Evolutionary conservation across 257 asterid genomes (phyloP), one percentile per base, ranked within the genome.

Genomic region (Vinca minor): DNA sequence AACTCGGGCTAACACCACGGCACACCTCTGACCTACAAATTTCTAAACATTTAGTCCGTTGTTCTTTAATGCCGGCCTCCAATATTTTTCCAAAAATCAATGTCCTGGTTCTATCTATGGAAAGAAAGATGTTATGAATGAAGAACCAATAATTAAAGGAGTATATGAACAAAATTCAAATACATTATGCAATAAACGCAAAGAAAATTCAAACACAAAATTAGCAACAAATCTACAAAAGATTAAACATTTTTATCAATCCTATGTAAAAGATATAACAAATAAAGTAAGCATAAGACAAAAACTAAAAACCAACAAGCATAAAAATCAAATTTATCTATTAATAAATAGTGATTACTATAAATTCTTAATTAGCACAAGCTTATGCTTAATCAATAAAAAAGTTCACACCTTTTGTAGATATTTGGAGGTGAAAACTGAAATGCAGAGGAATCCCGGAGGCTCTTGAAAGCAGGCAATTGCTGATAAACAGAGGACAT

Each of bases 401-500:
- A 15, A n/a, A 46, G 1, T n/a, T 25, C 26, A 71, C 75, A 71
- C 75, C 71, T 71, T 71, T 20, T 64, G 38, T 14, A 26, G 75
- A 31, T 0, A 46, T 17, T 25, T 15, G 75, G 48, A 64, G 61
- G 62, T 0, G 62, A 8, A 47, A 49, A 36, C 45, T 12, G 2
- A 36, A 47, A 25, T 5, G 71, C 61, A 38, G 47, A 38, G 8
- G 71, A 71, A 54, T 57, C 71, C 62, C 32, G 47, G 39, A 71
- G 39, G 48, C 56, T 62, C 32, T 64, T 71, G 47, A 71, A 59
- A 39, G 75, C 60, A 39, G 70, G 63, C 54, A 64, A 58, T 59
- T 71, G 75, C n/a, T 71, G 75, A 57, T 58, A 57, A 4, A 48
- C 55, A 0, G 71, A 46, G 17, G 75, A 42, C 75, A 71, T 71